These are phyloP conservation scores for Thelonectria rubi DNA, from an alignment of 2,329 filamentous ascomycete species.

Conservation along the genomic window DNA sequence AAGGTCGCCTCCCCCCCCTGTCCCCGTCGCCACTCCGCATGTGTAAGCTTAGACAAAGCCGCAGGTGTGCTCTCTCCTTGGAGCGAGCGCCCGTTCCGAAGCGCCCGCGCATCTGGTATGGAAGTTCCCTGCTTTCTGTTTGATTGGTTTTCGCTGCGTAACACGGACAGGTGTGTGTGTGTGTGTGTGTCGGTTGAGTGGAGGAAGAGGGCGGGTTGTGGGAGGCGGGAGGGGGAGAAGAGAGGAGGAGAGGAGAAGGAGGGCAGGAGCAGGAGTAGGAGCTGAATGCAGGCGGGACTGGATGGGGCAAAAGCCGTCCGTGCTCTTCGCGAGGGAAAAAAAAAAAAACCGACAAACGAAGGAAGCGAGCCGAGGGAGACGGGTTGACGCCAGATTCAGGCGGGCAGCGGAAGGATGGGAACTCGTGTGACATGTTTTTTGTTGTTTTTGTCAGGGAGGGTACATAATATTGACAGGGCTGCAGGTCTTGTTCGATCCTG, in stretches of 20 bases:
- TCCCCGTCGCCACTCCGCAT: conserved; percentile 8
- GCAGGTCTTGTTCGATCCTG: not conserved
- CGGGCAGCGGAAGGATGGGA: not conserved
- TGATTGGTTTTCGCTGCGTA: conserved; percentile 9
- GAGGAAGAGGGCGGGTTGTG: not conserved
- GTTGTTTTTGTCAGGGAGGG: not conserved
- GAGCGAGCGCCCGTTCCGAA: conserved; percentile 12
- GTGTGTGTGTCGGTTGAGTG: conserved; percentile 10
- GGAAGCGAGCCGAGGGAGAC: not conserved
- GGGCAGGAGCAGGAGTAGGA: not conserved
- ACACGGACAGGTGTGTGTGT: not conserved
- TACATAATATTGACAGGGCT: not conserved
- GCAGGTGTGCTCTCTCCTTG: conserved; percentile 8
- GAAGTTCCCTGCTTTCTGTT: too few relatives aligned
- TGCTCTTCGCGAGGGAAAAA: conserved; percentile 6
- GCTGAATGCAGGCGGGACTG: conserved; percentile 8
- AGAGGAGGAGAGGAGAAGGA: conserved; percentile 3
- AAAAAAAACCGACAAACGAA: too few relatives aligned
- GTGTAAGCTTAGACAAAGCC: not conserved
- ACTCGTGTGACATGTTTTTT: not conserved
- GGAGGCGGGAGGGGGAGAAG: too few relatives aligned
- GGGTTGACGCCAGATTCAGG: conserved; percentile 7
- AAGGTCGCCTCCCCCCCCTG: not conserved
- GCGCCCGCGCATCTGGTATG: conserved; percentile 13
- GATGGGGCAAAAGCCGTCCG: conserved; percentile 13